Conservation (phyloP, 257 asterid species). For the Petunia axillaris region DNA sequence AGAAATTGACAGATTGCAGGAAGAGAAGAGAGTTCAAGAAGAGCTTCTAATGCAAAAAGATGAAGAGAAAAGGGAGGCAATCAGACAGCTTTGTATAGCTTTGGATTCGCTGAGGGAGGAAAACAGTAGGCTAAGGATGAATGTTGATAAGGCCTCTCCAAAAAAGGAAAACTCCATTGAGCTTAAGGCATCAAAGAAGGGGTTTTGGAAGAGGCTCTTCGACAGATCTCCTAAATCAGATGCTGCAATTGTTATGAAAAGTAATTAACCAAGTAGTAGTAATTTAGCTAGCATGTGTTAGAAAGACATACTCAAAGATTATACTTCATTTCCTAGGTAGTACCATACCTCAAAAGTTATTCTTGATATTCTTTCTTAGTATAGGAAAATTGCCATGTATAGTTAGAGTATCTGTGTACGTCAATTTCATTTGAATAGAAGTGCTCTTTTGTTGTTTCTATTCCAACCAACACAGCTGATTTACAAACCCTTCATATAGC, state of each 20-base stretch:
- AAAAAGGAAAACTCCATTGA: constrained; percentile 37
- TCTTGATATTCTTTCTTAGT: not conserved
- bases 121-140: constrained; percentile 54
- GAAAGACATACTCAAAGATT: not conserved
- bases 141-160: constrained; percentile 33
- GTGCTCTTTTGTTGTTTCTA: not conserved
- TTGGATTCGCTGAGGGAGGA: constrained; percentile 75
- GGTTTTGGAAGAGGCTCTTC: constrained; percentile 66
- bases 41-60: constrained; percentile 64
- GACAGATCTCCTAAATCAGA: constrained; percentile 46
- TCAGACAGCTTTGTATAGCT: constrained; percentile 71
- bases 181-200: constrained; percentile 43
- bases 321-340: constrained; percentile 20
- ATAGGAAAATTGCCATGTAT: not conserved
- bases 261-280: not conserved
- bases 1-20: constrained; percentile 56
- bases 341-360: constrained; percentile 9
- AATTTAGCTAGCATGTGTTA: not conserved
- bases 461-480: not conserved
- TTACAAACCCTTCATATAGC: not conserved
- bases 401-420: not conserved
- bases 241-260: constrained; percentile 35
- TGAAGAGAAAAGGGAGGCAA: constrained; percentile 88
- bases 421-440: not conserved
- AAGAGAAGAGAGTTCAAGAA: constrained; percentile 55